Base-by-base conservation (phyloP, 2,329 filamentous ascomycete genomes). In the Penicillium oxalicum region DNA sequence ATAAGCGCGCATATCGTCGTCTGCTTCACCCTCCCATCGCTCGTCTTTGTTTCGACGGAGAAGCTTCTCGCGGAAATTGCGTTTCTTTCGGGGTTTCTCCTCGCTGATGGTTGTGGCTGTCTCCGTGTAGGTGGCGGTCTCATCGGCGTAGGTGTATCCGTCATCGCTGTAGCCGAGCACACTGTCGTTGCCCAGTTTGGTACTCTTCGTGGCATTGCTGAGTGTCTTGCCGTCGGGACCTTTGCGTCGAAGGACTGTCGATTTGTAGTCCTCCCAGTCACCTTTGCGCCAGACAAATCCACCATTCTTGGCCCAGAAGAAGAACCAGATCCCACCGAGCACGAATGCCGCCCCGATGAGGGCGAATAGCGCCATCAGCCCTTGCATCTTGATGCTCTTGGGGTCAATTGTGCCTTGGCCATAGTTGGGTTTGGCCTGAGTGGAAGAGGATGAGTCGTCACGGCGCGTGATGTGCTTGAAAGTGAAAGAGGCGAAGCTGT, bases 261-360 rank as follows among this genome's bases (percentile, higher is more conserved):
- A 86, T 69, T 97, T 97, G 81, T 98, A 98, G 64, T 98, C 93
- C 5, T 97, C 91, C 91, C 93, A 98, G 70, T 98, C 93, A 33
- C 82, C 77, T 54, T 94, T 75, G 40, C 80, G 79, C 77, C 90
- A 97, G 55, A 87, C 75, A 74, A 97, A 96, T 11, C 93, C 93
- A 53, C 93, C 93, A 61, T 97, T 95, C 72, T 87, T 91, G 49
- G 91, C 91, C 87, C 88, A 94, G 78, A 95, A 95, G 79, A 98
- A 97, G 79, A 98, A 96, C 91, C 93, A 98, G 64, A 97, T 89
- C 25, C 78, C 81, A 0, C 77, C 80, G 3, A 87, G 50, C 25
- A 93, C 86, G 64, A 97, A 86, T 29, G 74, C 81, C 0, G 83
- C 83, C 32, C 88, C 89, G 45, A 97, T 82, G 13, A 96, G 68